A percentile compares a stretch with the other conserved stretches of the same genome.
phyloP scores from a whole-genome alignment of 371 early-diverging fungal species.

The Thermomucor indicae-seudaticae region DNA sequence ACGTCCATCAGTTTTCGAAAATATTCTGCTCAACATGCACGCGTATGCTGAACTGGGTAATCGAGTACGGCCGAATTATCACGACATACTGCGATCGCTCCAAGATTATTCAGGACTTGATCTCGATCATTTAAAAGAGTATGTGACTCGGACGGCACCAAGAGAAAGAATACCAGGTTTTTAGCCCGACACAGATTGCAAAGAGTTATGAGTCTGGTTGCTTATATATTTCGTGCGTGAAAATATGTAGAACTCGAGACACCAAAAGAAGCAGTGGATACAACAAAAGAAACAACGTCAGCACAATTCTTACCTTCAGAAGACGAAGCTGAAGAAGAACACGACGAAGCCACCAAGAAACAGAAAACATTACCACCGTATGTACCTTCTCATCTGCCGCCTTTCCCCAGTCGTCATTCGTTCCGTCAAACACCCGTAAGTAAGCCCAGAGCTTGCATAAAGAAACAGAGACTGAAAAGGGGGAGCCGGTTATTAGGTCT shows the following conservation, averaged over 20 bases:
- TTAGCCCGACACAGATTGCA: too few species aligned
- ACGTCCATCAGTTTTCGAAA: slow-evolving; percentile 55
- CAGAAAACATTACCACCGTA: slow-evolving; percentile 30
- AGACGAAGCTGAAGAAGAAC: slow-evolving; percentile 37
- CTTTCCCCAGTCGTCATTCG: slow-evolving; percentile 58
- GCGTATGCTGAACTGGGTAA: slow-evolving; percentile 51
- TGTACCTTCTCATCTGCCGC: slow-evolving; percentile 52
- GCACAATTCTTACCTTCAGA: slow-evolving; percentile 42
- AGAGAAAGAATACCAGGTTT: neutral
- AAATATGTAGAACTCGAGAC: neutral
- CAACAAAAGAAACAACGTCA: too few species aligned
- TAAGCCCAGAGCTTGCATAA: neutral
- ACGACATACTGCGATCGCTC: slow-evolving; percentile 49
- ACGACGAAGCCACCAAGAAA: slow-evolving; percentile 11
- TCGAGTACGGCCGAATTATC: slow-evolving; percentile 46
- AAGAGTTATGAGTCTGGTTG: too few species aligned
- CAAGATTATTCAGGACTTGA: slow-evolving; percentile 27
- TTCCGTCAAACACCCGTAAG: slow-evolving; percentile 60
- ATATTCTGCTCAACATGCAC: slow-evolving; percentile 40
- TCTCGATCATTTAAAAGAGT: too few species aligned
- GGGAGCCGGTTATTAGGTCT: slow-evolving; percentile 31
- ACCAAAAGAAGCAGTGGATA: slow-evolving; percentile 13
- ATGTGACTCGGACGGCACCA: neutral
- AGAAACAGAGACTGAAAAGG: neutral
- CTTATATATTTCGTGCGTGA: neutral